phyloP scores from a whole-genome alignment of 495 filamentous ascomycete genomes.

The Podospora pseudocomata region DNA sequence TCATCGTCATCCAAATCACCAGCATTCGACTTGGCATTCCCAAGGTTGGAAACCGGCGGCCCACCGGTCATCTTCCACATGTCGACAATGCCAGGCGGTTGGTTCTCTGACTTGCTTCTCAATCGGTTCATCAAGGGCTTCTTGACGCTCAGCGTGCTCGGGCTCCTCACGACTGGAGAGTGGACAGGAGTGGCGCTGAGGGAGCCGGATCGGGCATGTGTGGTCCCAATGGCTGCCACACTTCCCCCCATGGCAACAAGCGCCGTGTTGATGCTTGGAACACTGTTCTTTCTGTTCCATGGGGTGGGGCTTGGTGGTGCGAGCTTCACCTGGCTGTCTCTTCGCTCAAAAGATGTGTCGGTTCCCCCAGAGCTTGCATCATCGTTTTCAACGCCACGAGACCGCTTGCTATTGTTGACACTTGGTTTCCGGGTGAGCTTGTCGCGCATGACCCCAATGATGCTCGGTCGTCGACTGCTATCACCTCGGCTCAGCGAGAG shows the following conservation, averaged over 20 bases:
- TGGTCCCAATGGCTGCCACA: slow-evolving; percentile 58
- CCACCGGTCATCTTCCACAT: slow-evolving; percentile 56
- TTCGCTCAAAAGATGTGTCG: slow-evolving; percentile 34
- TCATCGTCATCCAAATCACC: slow-evolving; percentile 28
- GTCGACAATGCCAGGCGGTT: slow-evolving; percentile 39
- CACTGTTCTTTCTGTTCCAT: slow-evolving; percentile 53
- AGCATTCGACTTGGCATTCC: slow-evolving; percentile 33
- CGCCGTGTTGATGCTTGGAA: slow-evolving; percentile 62
- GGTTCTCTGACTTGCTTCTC: slow-evolving; percentile 70
- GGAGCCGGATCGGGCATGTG: slow-evolving; percentile 54
- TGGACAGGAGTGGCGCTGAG: slow-evolving; percentile 51
- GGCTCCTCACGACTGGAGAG: slow-evolving; percentile 48
- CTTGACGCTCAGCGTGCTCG: slow-evolving; percentile 44
- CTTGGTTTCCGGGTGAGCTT: slow-evolving; percentile 54
- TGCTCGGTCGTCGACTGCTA: slow-evolving; percentile 40
- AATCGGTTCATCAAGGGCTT: slow-evolving; percentile 53
- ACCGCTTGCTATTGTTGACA: slow-evolving; percentile 44
- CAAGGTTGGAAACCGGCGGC: slow-evolving; percentile 54
- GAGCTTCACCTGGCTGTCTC: slow-evolving; percentile 51
- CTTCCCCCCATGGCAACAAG: slow-evolving; percentile 60
- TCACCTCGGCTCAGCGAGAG: slow-evolving; percentile 51
- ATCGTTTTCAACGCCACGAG: slow-evolving; percentile 35
- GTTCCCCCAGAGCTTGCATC: slow-evolving; percentile 36
- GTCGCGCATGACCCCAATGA: slow-evolving; percentile 46
- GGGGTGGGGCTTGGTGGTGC: slow-evolving; percentile 51